Base-by-base conservation (phyloP, 495 filamentous ascomycete species). In the Hypoxylon rickii region DNA sequence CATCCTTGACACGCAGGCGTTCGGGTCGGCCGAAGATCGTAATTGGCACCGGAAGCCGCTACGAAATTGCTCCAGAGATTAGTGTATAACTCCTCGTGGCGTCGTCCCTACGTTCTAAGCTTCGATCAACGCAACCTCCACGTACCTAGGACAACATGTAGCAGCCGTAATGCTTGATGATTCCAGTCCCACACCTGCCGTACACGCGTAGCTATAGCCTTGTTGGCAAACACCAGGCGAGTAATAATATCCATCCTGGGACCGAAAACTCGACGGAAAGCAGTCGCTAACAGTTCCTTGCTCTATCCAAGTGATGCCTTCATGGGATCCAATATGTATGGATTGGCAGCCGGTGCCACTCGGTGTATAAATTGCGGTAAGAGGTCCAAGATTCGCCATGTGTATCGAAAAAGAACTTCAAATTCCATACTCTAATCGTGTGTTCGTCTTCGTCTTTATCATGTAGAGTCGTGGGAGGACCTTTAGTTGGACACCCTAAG, bases 121-220 rank as follows among this genome's bases (percentile, higher is more conserved):
- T n/a, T n/a, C n/a, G n/a, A n/a, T n/a, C n/a, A n/a, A n/a, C n/a
- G n/a, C n/a, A n/a, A n/a, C n/a, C n/a, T n/a, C 20, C 13, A 43
- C 11, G 6, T 26, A 43, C 40, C 40, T 43, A 1, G 40, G 40
- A 43, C 40, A 43, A n/a, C 40, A 43, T 13, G 40, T 43, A 4
- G 40, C 40, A 8, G 40, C 40, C 6, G 40, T 43, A 24, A 13
- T 13, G 7, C 10, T 43, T 15, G 40, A 43, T 13, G 3, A n/a
- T 1, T 43, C 19, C 40, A 2, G 24, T 29, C n/a, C n/a, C 24
- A 43, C 40, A 7, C 40, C 19, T 3, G 15, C 40, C 7, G 12
- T 24, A 8, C 40, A 43, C 1, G 40, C 40, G 21, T 43, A 43
- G 7, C 20, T 11, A 13, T 24, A 26, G 12, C 40, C 21, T 24